Conservation (phyloP, 805 yeast species). For the Candida tammaniensis region DNA sequence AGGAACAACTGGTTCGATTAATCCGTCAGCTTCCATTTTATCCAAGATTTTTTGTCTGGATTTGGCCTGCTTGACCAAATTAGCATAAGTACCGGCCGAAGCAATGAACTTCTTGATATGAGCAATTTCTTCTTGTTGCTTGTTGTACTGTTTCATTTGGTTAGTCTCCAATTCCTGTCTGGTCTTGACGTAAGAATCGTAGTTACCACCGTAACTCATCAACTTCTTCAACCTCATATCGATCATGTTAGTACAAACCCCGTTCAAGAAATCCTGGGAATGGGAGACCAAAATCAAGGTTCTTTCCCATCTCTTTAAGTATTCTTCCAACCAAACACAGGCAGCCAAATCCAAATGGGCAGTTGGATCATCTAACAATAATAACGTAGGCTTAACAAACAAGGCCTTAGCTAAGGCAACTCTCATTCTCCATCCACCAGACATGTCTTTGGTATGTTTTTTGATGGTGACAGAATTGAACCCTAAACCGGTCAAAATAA, state of each 20-base stretch:
- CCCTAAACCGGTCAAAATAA: constrained; percentile 95
- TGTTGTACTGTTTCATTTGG: constrained; percentile 95
- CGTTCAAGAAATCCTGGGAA: constrained; percentile 98
- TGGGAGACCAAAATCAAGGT: constrained; percentile 93
- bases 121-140: constrained; percentile 98
- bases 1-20: constrained; percentile 85
- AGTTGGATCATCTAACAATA: constrained; percentile 96
- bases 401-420: constrained; percentile 97
- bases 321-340: constrained; percentile 99
- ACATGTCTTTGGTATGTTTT: constrained; percentile 97
- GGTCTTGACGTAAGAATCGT: constrained; percentile 94
- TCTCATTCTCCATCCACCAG: constrained; percentile 99
- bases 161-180: constrained; percentile 91
- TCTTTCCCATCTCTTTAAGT: constrained; percentile 90
- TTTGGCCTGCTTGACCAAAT: constrained; percentile 97
- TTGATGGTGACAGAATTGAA: constrained; percentile 82
- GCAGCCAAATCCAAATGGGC: constrained; percentile 99
- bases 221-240: constrained; percentile 89
- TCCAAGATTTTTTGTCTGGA: constrained; percentile 98
- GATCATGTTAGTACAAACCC: constrained; percentile 97
- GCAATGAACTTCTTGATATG: constrained; percentile 99
- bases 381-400: constrained; percentile 94
- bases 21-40: constrained; percentile 99
- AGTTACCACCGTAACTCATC: constrained; percentile 91
- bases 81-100: constrained; percentile 99